Conservation (phyloP, 164 flowering plant genomes). For the Vitis rotundifolia region DNA sequence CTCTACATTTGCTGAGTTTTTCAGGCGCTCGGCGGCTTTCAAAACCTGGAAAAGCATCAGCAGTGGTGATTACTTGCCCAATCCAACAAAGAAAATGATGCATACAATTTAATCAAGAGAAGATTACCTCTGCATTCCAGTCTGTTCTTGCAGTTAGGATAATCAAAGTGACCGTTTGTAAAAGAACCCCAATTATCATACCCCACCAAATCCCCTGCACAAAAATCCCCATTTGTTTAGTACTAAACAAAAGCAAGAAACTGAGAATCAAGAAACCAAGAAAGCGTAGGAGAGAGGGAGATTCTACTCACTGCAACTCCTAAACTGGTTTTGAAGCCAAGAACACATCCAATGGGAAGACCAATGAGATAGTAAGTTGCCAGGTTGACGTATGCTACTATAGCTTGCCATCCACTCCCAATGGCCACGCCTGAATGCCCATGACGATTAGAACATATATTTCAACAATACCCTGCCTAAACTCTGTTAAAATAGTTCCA, state of each 20-base stretch:
- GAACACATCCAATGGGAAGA: conserved; percentile 72
- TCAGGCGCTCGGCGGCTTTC: conserved; percentile 47
- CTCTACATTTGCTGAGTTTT: conserved; percentile 40
- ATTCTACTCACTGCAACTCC: conserved; percentile 54
- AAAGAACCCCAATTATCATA: conserved; percentile 59
- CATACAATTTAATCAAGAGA: not conserved
- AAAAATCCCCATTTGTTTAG: not conserved
- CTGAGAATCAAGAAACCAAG: no score
- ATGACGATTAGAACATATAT: not conserved
- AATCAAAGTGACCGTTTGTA: conserved; percentile 58
- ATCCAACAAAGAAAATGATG: not conserved
- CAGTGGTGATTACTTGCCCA: not conserved
- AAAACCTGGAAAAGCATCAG: conserved; percentile 37
- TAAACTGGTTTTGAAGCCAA: conserved; percentile 71
- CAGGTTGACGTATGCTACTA: conserved; percentile 77
- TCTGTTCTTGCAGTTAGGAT: conserved; percentile 64
- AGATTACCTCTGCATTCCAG: conserved; percentile 60
- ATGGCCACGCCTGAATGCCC: conserved; percentile 60
- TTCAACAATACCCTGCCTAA: no score
- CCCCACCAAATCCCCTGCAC: conserved; percentile 86
- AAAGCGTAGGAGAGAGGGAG: conserved; percentile 1
- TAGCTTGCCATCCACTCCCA: conserved; percentile 85
- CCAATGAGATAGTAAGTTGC: conserved; percentile 69
- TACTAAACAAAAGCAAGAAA: no score
- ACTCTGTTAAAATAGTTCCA: no score